phyloP scores from a whole-genome alignment of 352 stramenopile genomes.

The Detonula confervacea region DNA sequence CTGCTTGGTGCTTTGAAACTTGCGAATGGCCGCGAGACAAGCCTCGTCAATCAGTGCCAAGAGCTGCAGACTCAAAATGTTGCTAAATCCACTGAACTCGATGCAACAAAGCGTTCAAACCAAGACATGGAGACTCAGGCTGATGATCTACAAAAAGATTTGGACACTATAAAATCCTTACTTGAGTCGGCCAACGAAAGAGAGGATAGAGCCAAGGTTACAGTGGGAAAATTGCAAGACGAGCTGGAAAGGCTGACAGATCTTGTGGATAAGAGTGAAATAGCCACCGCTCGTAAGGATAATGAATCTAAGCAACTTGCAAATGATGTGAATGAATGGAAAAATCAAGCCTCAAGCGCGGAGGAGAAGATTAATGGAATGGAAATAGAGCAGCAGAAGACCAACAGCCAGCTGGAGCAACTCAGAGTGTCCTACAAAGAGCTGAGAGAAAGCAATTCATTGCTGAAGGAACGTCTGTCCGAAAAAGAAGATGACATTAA shows the following conservation, averaged over 20 bases:
- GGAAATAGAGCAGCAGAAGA: slow-evolving; percentile 72
- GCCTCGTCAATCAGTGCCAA: slow-evolving; percentile 29
- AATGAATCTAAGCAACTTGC: slow-evolving; percentile 88
- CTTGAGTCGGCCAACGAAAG: slow-evolving; percentile 92
- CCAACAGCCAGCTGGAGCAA: slow-evolving; percentile 88
- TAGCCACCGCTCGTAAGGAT: slow-evolving; percentile 90
- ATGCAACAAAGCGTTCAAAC: slow-evolving; percentile 79
- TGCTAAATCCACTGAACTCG: slow-evolving; percentile 1
- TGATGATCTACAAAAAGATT: slow-evolving; percentile 93
- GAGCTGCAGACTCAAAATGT: slow-evolving; percentile 31
- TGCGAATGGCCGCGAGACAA: slow-evolving; percentile 16
- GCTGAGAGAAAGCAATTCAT: slow-evolving; percentile 34
- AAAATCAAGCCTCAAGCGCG: slow-evolving; percentile 79
- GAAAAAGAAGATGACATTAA: slow-evolving; percentile 87
- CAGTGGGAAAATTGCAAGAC: slow-evolving; percentile 94
- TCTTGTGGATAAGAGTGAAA: slow-evolving; percentile 94
- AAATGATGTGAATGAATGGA: slow-evolving; percentile 89
- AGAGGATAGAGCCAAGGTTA: slow-evolving; percentile 90
- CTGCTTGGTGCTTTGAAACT: slow-evolving; percentile 40
- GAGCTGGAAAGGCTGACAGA: slow-evolving; percentile 94
- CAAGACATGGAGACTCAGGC: slow-evolving; percentile 94
- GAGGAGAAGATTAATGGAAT: slow-evolving; percentile 62
- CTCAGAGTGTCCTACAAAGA: slow-evolving; percentile 84
- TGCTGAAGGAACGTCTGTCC: slow-evolving; percentile 46
- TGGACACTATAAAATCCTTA: slow-evolving; percentile 94